A percentile compares a stretch with the other conserved stretches of the same genome.
Conservation (phyloP, 106 monocot species). For the Narthecium ossifragum region DNA sequence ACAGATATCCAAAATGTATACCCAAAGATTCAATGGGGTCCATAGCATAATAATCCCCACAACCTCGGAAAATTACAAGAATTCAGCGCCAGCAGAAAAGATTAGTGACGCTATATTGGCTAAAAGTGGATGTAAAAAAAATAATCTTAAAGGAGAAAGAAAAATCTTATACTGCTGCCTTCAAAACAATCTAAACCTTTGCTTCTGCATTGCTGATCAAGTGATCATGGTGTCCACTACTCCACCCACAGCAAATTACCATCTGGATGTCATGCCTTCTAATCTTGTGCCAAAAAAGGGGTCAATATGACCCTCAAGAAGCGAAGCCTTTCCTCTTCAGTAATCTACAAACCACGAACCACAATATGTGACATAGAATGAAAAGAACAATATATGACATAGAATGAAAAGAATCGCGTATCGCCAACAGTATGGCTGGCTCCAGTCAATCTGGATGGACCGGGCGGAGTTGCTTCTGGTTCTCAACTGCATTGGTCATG, state of each 20-base stretch:
- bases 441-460: background rate
- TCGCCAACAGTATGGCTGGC: background rate
- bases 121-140: slow-evolving; percentile 4
- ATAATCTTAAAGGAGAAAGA: background rate
- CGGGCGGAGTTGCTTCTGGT: too few species aligned
- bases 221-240: background rate
- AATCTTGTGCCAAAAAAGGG: slow-evolving; percentile 3
- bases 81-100: slow-evolving; percentile 7
- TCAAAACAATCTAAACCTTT: background rate
- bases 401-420: slow-evolving; percentile 18
- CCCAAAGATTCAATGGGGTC: slow-evolving; percentile 14
- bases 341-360: background rate
- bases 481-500: background rate
- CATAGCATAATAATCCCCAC: slow-evolving; percentile 1
- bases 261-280: background rate
- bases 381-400: slow-evolving; percentile 24
- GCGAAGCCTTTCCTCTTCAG: background rate
- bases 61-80: slow-evolving; percentile 5
- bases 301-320: background rate
- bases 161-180: background rate
- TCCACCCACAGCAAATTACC: background rate
- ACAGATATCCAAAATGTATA: slow-evolving; percentile 18
- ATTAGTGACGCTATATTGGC: slow-evolving; percentile 1
- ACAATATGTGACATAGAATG: slow-evolving; percentile 21
- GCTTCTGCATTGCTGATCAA: background rate